phyloP scores from a whole-genome alignment of 208 protist species.

The Crithidia sp. region DNA sequence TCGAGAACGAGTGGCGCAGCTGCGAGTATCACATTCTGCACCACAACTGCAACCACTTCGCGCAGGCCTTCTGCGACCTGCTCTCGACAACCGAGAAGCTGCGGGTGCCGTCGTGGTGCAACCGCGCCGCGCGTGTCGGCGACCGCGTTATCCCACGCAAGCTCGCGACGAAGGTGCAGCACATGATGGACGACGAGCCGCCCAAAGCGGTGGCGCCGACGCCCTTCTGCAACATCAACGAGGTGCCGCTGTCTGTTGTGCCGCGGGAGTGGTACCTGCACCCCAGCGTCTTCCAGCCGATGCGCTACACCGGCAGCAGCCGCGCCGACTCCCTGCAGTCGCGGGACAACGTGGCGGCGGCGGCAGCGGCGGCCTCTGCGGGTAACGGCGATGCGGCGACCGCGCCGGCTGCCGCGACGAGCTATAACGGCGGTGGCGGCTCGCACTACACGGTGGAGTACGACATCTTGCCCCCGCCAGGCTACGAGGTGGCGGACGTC shows the following conservation, averaged over 20 bases:
- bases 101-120: conserved; percentile 85
- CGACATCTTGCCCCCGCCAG: conserved; percentile 17
- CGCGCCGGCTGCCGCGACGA: neutral
- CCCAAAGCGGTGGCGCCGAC: conserved; percentile 48
- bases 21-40: conserved; percentile 89
- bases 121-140: conserved; percentile 78
- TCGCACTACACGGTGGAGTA: conserved; percentile 19
- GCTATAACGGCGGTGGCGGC: neutral
- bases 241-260: conserved; percentile 79
- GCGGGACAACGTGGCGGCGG: neutral
- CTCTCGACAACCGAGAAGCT: conserved; percentile 82
- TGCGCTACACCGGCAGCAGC: conserved; percentile 42
- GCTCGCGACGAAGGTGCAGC: conserved; percentile 80
- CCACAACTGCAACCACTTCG: conserved; percentile 94
- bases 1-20: conserved; percentile 90
- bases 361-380: too few relatives aligned
- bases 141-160: conserved; percentile 69
- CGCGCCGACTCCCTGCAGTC: neutral
- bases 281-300: conserved; percentile 61
- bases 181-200: conserved; percentile 73
- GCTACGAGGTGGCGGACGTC: conserved; percentile 13
- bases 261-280: conserved; percentile 77
- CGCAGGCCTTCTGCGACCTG: conserved; percentile 75
- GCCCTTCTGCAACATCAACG: conserved; percentile 34
- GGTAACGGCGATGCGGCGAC: too few relatives aligned